These are phyloP conservation scores for Suillus fuscotomentosus DNA, from an alignment of 768 basidiomycete species.

Conservation along the genomic window DNA sequence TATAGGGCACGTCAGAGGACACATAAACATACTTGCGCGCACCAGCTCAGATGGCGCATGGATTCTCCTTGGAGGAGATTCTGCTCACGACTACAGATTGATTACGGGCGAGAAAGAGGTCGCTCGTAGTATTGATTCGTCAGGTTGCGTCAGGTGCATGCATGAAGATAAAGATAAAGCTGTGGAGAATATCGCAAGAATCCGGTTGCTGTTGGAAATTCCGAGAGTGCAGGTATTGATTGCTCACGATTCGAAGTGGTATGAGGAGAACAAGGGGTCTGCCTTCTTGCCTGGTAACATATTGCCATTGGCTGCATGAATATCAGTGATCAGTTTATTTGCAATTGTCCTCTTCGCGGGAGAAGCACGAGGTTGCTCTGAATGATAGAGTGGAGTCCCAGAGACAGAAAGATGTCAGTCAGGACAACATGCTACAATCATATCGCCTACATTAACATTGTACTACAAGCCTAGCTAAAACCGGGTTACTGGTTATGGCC, in stretches of 20 bases:
- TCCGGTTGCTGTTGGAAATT: slow-evolving; percentile 36
- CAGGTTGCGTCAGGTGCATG: slow-evolving; percentile 34
- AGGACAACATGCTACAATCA: not conserved
- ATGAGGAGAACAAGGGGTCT: slow-evolving; percentile 39
- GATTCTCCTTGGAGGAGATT: slow-evolving; percentile 53
- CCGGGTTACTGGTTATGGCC: not conserved
- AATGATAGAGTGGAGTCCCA: not conserved
- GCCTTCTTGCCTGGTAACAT: slow-evolving; percentile 35
- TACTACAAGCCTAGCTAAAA: too few relatives aligned
- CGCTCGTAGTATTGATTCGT: slow-evolving; percentile 18
- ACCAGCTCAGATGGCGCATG: slow-evolving; percentile 50
- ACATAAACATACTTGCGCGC: slow-evolving; percentile 49
- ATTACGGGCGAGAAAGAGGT: slow-evolving; percentile 42
- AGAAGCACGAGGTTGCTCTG: not conserved
- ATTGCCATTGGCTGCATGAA: slow-evolving; percentile 3
- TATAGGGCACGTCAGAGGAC: slow-evolving; percentile 46
- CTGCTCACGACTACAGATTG: slow-evolving; percentile 50
- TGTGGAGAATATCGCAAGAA: slow-evolving; percentile 38
- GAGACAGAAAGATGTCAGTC: not conserved
- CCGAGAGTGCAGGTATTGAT: slow-evolving; percentile 46
- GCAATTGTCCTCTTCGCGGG: not conserved
- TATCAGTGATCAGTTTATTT: not conserved
- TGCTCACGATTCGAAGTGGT: slow-evolving; percentile 56
- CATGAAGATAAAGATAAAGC: slow-evolving; percentile 45
- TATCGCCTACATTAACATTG: too few relatives aligned